Evolutionary conservation across 106 monocot genomes (phyloP).

Genomic region (Phalaenopsis equestris): DNA sequence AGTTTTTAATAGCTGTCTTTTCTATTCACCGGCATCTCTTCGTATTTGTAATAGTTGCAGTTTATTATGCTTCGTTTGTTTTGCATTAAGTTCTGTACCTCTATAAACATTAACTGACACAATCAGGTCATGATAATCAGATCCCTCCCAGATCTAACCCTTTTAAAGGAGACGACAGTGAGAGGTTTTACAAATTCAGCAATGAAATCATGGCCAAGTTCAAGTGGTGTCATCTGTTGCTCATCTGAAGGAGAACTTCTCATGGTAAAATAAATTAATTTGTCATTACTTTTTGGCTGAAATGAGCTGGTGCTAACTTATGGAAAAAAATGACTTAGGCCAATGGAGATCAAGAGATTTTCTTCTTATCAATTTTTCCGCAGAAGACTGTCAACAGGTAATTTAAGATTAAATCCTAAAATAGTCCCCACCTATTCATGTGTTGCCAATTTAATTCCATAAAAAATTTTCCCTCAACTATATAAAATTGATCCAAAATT

Average conservation of each 20-base stretch:
- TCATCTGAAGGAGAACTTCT: slow-evolving; percentile 73
- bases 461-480: no score
- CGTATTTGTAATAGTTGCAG: not conserved
- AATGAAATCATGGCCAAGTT: slow-evolving; percentile 17
- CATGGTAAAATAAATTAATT: slow-evolving; percentile 27
- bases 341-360: slow-evolving; percentile 62
- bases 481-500: no score
- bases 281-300: not conserved
- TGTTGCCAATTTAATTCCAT: no score
- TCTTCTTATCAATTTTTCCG: slow-evolving; percentile 41
- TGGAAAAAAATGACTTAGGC: slow-evolving; percentile 29
- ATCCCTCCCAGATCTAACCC: slow-evolving; percentile 62
- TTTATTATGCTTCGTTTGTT: not conserved
- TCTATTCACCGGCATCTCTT: not conserved
- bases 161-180: slow-evolving; percentile 47
- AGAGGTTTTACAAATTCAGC: slow-evolving; percentile 35
- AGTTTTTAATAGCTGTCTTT: not conserved
- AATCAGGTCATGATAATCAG: slow-evolving; percentile 20
- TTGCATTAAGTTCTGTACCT: not conserved
- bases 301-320: not conserved
- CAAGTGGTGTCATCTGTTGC: slow-evolving; percentile 24
- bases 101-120: not conserved
- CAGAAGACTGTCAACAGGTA: slow-evolving; percentile 52
- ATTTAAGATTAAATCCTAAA: not conserved
- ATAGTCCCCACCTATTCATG: no score